Conservation (phyloP, 768 basidiomycete species). For the Rhodosporidiobolus sp. region DNA sequence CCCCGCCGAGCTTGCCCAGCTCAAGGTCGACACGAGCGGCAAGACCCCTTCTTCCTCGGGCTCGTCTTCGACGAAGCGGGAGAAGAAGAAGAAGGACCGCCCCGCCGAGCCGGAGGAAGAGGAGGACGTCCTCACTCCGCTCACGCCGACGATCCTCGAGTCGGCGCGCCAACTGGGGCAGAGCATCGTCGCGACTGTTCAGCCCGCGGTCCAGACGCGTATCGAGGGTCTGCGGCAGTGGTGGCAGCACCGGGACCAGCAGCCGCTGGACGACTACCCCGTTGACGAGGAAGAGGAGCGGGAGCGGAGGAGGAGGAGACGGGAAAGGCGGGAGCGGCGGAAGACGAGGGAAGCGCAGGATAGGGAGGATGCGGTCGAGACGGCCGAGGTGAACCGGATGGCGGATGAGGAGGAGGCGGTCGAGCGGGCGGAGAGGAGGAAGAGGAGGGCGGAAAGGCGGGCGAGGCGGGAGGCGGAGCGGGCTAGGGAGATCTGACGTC, state of each 20-base stretch:
- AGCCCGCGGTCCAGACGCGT: conserved; percentile 6
- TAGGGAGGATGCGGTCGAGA: background rate
- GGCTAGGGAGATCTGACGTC: background rate
- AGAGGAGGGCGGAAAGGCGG: background rate
- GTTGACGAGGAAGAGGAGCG: conserved; percentile 15
- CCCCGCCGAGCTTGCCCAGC: background rate
- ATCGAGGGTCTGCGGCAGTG: conserved; percentile 11
- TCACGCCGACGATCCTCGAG: conserved; percentile 21
- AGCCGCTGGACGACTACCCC: background rate
- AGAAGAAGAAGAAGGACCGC: background rate
- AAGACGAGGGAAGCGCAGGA: background rate
- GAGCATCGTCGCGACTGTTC: conserved; percentile 7
- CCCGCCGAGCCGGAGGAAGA: background rate
- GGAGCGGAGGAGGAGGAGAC: conserved; percentile 1
- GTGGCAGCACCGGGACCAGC: background rate
- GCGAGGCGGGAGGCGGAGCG: background rate
- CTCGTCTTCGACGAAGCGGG: background rate
- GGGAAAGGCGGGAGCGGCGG: background rate
- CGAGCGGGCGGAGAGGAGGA: background rate
- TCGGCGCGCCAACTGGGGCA: conserved; percentile 15
- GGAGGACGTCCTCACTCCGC: background rate
- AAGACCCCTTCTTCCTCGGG: background rate
- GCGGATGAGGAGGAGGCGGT: background rate
- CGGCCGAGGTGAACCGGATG: background rate
- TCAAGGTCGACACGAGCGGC: conserved; percentile 10